Base-by-base conservation (phyloP, 139 green algal genomes). In the Chlamydomonas sp. region DNA sequence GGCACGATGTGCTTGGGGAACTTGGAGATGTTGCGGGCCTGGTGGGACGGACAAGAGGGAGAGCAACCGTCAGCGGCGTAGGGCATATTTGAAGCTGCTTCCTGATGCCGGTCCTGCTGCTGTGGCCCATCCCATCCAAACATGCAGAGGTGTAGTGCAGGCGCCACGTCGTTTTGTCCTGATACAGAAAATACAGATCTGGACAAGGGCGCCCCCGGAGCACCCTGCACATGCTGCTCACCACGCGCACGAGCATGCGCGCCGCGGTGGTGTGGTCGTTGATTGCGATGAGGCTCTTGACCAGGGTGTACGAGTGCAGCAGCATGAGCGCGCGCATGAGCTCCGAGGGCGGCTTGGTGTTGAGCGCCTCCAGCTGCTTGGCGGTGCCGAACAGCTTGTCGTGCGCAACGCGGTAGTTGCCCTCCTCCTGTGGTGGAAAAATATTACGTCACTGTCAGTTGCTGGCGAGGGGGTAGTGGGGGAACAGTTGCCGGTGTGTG, bases 341-440 rank as follows among this genome's bases (percentile, higher is more conserved):
- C 79, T 95, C 91, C 0, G 64, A 88, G 5, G 94, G 91, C 60
- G 85, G 62, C 20, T 84, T 69, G 17, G 83, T 89, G 16, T 89
- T 77, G 31, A 94, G 89, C 31, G 62, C 63, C 66, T 92, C 80
- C 82, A 97, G 92, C 89, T 95, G 92, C 66, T 85, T 85, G 61
- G 92, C 91, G 15, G 91, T 94, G 67, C 80, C 77, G 59, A 96
- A 92, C 83, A 98, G 93, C 93, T 96, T 94, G 84, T 92, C 88
- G 86, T 97, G 96, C 4, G 96, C 95, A 5, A 94, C 79, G 87
- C 95, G 95, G 93, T 97, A 97, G 90, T 98, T 97, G 85, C 96
- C 96, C 83, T 93, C 90, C 20, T 96, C 93, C 91, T 96, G 95
- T 85, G 93, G 49, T 18, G 16, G 10, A 16, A 16, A n/a, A 8